Base-by-base conservation (phyloP, 2,329 filamentous ascomycete genomes). In the Mycogone perniciosa region DNA sequence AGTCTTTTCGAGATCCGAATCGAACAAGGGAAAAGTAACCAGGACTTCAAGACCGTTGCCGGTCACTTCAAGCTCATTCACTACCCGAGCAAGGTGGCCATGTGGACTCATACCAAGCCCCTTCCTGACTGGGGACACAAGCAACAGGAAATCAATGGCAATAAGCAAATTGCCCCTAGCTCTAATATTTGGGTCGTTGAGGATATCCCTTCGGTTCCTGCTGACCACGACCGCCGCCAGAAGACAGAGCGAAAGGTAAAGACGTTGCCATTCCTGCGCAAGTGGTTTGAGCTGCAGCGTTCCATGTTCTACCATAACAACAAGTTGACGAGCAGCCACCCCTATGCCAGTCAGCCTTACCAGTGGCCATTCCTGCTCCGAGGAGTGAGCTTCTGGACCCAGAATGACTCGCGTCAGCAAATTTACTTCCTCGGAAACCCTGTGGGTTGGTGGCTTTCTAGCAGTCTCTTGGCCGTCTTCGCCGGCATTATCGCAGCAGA, bases 281-380 rank as follows among this genome's bases (percentile, higher is more conserved):
- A 99, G 75, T 99, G 92, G 79, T 82, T 96, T 57, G 93, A 99
- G 75, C 80, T 99, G 52, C 93, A 99, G 72, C 84, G 92, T 45
- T 89, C 91, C 62, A 99, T 99, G 91, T 99, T 99, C 80, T 92
- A 88, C 80, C 93, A 99, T 78, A 99, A 99, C 80, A 97, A 91
- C 70, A 92, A 95, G 62, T 76, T 99, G 65, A 99, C 93, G 41
- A 95, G 90, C 74, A 95, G 89, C 66, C 93, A 99, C 69, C 93
- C 93, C 1, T 99, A 99, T 68, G 82, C 93, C 39, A 96, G 89
- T 62, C 86, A 91, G 67, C 93, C 93, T 6, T 93, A 95, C 73
- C 89, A 95, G 65, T 99, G 93, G 93, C 93, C 93, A 1, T 97
- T 99, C 81, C 79, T 99, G 65, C 82, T 99, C 51, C 86, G 93